phyloP scores from a whole-genome alignment of 2,329 filamentous ascomycete genomes.

The Phaeosphaeriaceae sp. region DNA sequence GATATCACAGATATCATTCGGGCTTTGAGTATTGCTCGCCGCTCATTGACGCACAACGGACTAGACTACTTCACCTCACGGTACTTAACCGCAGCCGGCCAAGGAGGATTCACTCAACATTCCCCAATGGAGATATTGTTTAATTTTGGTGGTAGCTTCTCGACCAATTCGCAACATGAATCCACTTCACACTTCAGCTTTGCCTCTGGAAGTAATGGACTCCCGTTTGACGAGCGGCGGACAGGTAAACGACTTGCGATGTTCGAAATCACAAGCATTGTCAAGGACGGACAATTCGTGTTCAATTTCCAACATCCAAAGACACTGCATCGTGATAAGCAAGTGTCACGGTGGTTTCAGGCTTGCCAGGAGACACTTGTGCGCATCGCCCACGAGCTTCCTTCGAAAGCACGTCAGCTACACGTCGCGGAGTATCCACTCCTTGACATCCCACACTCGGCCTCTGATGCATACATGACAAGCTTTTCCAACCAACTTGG shows the following conservation, averaged over 20 bases:
- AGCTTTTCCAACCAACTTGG: conserved; percentile 12
- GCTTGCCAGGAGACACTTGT: conserved; percentile 18
- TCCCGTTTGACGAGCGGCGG: conserved; percentile 4
- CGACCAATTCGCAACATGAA: conserved; percentile 58
- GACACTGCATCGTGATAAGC: conserved; percentile 12
- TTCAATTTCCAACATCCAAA: conserved; percentile 15
- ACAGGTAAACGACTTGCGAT: conserved; percentile 10
- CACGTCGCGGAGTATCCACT: conserved; percentile 24
- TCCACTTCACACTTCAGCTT: conserved; percentile 6
- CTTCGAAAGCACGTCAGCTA: conserved; percentile 9
- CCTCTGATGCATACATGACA: neutral
- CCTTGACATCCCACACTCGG: conserved; percentile 2
- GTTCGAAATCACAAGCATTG: conserved; percentile 14
- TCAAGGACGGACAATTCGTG: conserved; percentile 7
- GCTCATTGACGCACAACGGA: conserved; percentile 50
- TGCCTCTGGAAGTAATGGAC: too few species aligned
- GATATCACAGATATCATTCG: conserved; percentile 43
- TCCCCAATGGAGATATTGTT: conserved; percentile 60
- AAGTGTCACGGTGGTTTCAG: conserved; percentile 21
- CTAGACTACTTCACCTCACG: conserved; percentile 51
- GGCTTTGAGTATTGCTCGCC: conserved; percentile 54
- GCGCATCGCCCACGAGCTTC: conserved; percentile 15
- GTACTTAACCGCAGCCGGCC: conserved; percentile 3
- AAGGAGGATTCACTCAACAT: neutral
- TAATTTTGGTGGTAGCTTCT: conserved; percentile 56